Evolutionary conservation across 345 rosid genomes (phyloP), one percentile per base, ranked within the genome.

Genomic region (Populus tremula): DNA sequence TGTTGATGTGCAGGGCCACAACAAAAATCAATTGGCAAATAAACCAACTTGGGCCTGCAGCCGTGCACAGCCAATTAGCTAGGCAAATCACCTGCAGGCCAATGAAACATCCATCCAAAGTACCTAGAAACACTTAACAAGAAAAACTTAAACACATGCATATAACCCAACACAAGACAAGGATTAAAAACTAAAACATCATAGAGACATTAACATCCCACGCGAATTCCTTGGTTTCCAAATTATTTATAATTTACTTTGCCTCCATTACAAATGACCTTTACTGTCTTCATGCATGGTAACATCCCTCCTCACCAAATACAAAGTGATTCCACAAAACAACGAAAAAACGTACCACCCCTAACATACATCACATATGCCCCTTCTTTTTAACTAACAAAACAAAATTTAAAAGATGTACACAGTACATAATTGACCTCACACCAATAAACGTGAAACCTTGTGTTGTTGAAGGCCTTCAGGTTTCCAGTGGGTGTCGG

Each of bases 151-250:
- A 59, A 23, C 9, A 23, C 12, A 21, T 18, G 59, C 59, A 50
- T 18, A 17, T 17, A 50, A 53, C 23, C 36, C 29, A 56, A 56
- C 29, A 59, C 64, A 59, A 59, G 9, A 54, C 23, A 21, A 21
- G 3, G 9, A 21, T 59, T 59, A 4, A 59, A 23, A 59, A 59
- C 10, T 59, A n/a, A 59, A 59, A 59, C 64, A 59, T 59, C 71
- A 80, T 77, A 77, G 83, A 85, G 87, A 84, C 69, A 76, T 80
- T 69, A 75, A 82, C 83, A 76, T 80, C 75, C 50, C 77, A 82
- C 82, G 78, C 82, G 83, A 82, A 63, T n/a, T 80, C 29, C 79
- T 81, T 76, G 84, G 82, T 81, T 81, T 71, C 78, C 67, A 56
- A 75, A 76, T 69, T 73, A 27, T 4, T 63, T 74, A 31, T 56